These are phyloP conservation scores for Penicillium crystallinum DNA, from an alignment of 495 filamentous ascomycete species.

Conservation along the genomic window DNA sequence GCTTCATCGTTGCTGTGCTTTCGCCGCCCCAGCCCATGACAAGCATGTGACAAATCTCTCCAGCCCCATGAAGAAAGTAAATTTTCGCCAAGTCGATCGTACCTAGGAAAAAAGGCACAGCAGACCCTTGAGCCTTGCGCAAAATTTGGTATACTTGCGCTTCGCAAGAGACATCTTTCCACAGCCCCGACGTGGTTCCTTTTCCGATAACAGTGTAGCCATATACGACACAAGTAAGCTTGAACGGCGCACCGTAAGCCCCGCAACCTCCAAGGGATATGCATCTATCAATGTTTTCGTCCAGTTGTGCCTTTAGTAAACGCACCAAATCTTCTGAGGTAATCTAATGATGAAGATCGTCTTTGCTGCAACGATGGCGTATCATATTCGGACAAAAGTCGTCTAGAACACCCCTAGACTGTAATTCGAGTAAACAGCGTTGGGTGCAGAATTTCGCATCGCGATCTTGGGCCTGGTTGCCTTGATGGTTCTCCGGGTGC, in stretches of 20 bases:
- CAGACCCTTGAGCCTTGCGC: constrained; percentile 28
- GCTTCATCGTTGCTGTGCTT: background rate
- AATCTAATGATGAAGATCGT: constrained; percentile 17
- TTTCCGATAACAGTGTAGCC: constrained; percentile 47
- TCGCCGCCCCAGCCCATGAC: constrained; percentile 41
- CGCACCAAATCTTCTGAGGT: constrained; percentile 7
- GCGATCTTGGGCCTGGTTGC: no score
- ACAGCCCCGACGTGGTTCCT: constrained; percentile 32
- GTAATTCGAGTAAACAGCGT: constrained; percentile 42
- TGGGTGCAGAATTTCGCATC: constrained; percentile 42
- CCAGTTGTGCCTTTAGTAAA: constrained; percentile 18
- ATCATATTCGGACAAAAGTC: constrained; percentile 37
- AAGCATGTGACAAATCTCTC: constrained; percentile 41
- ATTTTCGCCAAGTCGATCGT: constrained; percentile 32
- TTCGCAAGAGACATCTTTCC: constrained; percentile 36
- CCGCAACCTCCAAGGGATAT: constrained; percentile 20
- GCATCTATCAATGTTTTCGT: constrained; percentile 23
- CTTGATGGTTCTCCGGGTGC: no score
- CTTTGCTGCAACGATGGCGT: constrained; percentile 20
- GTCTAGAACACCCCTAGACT: constrained; percentile 31
- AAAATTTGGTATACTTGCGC: constrained; percentile 34
- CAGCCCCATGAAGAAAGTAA: constrained; percentile 33
- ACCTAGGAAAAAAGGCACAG: constrained; percentile 40
- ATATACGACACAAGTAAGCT: constrained; percentile 31
- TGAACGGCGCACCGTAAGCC: constrained; percentile 32